Conservation (phyloP, 371 early-diverging fungal species). For the Umbelopsis sp. region DNA sequence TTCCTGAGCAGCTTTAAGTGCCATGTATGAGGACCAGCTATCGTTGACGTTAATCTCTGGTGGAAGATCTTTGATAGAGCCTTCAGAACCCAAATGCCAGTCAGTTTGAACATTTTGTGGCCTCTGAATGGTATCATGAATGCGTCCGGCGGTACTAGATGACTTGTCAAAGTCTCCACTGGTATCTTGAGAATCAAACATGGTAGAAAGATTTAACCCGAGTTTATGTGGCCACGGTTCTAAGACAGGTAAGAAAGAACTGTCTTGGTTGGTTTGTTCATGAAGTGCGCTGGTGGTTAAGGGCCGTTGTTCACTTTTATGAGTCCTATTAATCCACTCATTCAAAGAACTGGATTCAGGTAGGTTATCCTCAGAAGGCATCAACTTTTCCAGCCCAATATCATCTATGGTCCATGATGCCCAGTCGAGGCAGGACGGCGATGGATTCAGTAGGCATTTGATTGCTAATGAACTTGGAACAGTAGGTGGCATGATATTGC, state of each 20-base stretch:
- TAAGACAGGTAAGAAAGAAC: not conserved
- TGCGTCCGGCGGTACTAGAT: not conserved
- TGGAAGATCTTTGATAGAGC: not conserved
- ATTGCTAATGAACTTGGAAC: not conserved
- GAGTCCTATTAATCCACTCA: not conserved
- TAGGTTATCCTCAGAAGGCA: not conserved
- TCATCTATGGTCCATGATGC: not conserved
- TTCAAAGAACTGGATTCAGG: not conserved
- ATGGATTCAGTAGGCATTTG: not conserved
- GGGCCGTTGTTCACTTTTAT: not conserved
- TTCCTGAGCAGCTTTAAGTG: not conserved
- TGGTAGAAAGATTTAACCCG: not conserved
- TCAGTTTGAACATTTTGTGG: not conserved
- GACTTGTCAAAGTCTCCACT: not conserved
- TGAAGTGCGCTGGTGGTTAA: not conserved
- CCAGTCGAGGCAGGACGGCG: not conserved
- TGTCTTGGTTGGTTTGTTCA: not conserved
- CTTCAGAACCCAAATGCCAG: not conserved
- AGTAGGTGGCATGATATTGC: not conserved
- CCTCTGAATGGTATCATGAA: not conserved
- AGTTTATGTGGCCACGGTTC: not conserved
- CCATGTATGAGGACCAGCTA: conserved; percentile 4
- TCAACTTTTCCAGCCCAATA: not conserved
- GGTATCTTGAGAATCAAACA: not conserved
- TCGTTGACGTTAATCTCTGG: not conserved